A percentile compares a stretch with the other conserved stretches of the same genome.
These are phyloP conservation scores for Nemania diffusa DNA, from an alignment of 2,329 filamentous ascomycete species.

Conservation along the genomic window DNA sequence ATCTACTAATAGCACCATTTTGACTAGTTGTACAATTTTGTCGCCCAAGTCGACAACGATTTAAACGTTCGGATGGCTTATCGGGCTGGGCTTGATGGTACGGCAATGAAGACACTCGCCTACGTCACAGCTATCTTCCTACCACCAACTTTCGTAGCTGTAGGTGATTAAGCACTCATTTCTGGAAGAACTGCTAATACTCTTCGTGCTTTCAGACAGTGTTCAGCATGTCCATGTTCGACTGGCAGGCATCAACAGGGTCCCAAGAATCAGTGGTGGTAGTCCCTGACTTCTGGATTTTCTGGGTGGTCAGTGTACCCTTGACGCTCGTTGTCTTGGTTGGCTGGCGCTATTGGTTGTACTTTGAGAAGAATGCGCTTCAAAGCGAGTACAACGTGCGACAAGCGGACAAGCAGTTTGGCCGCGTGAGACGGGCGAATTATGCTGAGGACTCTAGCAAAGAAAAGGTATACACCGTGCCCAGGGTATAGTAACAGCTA, in stretches of 20 bases:
- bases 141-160: background rate
- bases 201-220: background rate
- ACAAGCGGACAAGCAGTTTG: background rate
- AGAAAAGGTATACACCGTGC: background rate
- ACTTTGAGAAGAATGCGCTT: background rate
- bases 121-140: background rate
- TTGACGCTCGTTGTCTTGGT: background rate
- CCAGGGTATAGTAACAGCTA: background rate
- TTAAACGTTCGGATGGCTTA: background rate
- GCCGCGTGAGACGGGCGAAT: background rate
- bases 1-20: background rate
- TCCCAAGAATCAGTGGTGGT: background rate
- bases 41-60: background rate
- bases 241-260: background rate
- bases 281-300: background rate
- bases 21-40: background rate
- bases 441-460: background rate
- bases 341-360: background rate
- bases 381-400: background rate
- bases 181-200: background rate
- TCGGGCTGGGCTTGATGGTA: background rate
- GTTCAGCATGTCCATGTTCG: background rate
- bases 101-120: slow-evolving; percentile 2
- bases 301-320: background rate
- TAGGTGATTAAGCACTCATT: background rate